A percentile compares a stretch with the other conserved stretches of the same genome.
phyloP scores from a whole-genome alignment of 345 rosid genomes.

The Erodium maritimum region DNA sequence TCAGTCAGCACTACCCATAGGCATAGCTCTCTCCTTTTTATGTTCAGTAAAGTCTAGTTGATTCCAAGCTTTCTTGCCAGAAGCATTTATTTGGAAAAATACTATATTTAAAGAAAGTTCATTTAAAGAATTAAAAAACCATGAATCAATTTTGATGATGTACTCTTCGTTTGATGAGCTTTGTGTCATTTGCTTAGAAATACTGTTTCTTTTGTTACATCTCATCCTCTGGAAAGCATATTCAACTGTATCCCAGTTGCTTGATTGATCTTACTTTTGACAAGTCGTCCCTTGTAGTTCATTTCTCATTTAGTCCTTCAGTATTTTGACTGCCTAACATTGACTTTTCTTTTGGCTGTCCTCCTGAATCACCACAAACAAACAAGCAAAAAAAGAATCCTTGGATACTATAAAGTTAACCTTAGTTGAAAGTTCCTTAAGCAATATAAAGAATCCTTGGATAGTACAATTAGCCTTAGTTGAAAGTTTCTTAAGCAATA shows the following conservation, averaged over 20 bases:
- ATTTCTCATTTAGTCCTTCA: slow-evolving; percentile 8
- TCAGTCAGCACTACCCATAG: slow-evolving; percentile 37
- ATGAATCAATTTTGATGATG: slow-evolving; percentile 11
- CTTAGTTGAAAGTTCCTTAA: not conserved
- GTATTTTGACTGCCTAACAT: slow-evolving; percentile 22
- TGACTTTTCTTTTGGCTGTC: slow-evolving; percentile 13
- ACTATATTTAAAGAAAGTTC: slow-evolving; percentile 12
- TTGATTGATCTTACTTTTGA: slow-evolving; percentile 23
- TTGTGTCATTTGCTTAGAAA: slow-evolving; percentile 2
- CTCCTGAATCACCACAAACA: slow-evolving; percentile 4
- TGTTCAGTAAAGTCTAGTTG: slow-evolving; percentile 13
- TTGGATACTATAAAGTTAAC: not conserved
- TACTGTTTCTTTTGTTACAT: not conserved
- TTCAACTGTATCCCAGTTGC: slow-evolving; percentile 4
- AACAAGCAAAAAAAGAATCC: not conserved
- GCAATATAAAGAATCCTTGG: not conserved
- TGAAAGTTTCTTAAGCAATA: not conserved
- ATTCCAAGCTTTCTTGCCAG: slow-evolving; percentile 1
- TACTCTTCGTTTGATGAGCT: slow-evolving; percentile 27
- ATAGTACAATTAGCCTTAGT: slow-evolving; percentile 1
- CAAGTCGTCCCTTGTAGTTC: slow-evolving; percentile 10
- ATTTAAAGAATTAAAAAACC: not conserved
- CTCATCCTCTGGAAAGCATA: slow-evolving; percentile 16
- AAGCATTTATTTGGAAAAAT: slow-evolving; percentile 2
- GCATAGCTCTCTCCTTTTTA: slow-evolving; percentile 36